Evolutionary conservation across 306 rosid genomes (phyloP).

Genomic region (Vachellia collinsii): DNA sequence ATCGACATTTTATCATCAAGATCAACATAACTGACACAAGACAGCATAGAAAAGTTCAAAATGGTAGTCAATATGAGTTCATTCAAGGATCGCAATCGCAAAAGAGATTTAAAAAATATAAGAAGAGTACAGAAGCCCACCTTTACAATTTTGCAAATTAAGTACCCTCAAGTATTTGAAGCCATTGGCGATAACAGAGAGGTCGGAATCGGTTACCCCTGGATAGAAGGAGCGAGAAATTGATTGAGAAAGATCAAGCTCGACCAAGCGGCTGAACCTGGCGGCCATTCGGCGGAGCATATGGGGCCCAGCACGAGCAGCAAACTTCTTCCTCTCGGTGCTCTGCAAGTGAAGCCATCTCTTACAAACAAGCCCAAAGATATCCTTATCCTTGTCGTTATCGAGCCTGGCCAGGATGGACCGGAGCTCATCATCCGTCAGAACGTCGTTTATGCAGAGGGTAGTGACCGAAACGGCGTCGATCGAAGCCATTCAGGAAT

Average conservation of each 20-base stretch:
- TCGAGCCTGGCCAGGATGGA: constrained; percentile 64
- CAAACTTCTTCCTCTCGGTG: constrained; percentile 83
- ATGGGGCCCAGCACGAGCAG: constrained; percentile 90
- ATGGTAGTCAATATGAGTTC: not conserved
- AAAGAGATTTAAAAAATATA: not conserved
- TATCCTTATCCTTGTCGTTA: constrained; percentile 72
- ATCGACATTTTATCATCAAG: not conserved
- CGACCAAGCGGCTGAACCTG: constrained; percentile 71
- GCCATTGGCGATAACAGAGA: constrained; percentile 69
- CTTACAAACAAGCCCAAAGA: constrained; percentile 84
- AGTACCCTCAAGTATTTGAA: constrained; percentile 73
- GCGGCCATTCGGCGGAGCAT: constrained; percentile 86
- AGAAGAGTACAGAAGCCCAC: constrained; percentile 33
- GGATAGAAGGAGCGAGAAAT: constrained; percentile 91
- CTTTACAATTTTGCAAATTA: constrained; percentile 77
- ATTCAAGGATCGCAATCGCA: not conserved
- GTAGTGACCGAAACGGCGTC: constrained; percentile 28
- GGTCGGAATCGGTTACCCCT: constrained; percentile 88
- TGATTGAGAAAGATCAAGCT: constrained; percentile 90
- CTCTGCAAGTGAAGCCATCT: constrained; percentile 93
- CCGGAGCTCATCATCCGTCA: constrained; percentile 88
- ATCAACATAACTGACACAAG: not conserved
- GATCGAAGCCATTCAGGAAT: constrained; percentile 47
- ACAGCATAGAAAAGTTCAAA: not conserved
- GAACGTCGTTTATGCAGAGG: constrained; percentile 62